phyloP scores from a whole-genome alignment of 257 asterid species.

The Nicotiana benthamiana region DNA sequence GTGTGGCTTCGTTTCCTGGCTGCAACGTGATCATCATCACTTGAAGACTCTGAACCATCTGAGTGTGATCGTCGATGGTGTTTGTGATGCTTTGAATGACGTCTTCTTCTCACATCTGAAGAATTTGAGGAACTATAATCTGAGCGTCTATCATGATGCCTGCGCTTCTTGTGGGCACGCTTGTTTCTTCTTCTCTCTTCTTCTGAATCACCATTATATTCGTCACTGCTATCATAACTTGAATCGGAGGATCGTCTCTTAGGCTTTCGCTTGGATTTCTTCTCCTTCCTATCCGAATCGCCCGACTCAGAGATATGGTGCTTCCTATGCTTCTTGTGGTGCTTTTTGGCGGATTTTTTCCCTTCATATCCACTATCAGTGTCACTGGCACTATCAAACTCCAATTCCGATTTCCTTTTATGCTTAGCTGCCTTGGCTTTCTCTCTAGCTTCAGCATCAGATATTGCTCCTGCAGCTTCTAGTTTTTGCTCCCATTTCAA shows the following conservation, averaged over 20 bases:
- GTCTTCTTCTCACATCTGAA: slow-evolving; percentile 22
- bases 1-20: slow-evolving; percentile 28
- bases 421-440: slow-evolving; percentile 45
- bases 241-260: slow-evolving; percentile 43
- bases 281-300: slow-evolving; percentile 51
- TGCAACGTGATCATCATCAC: slow-evolving; percentile 30
- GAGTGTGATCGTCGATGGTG: slow-evolving; percentile 25
- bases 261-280: slow-evolving; percentile 44
- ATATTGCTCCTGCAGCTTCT: slow-evolving; percentile 81
- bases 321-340: slow-evolving; percentile 17
- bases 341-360: slow-evolving; percentile 48
- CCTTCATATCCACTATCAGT: slow-evolving; percentile 29
- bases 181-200: slow-evolving; percentile 41
- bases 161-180: slow-evolving; percentile 38
- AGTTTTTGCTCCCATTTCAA: slow-evolving; percentile 96
- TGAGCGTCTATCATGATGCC: slow-evolving; percentile 25
- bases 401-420: slow-evolving; percentile 52
- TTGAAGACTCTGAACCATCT: slow-evolving; percentile 27
- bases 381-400: slow-evolving; percentile 38
- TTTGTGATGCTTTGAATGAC: slow-evolving; percentile 23
- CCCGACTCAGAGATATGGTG: slow-evolving; percentile 32
- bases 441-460: slow-evolving; percentile 66
- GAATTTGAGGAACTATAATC: slow-evolving; percentile 41
- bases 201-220: slow-evolving; percentile 35
- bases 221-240: slow-evolving; percentile 38